A percentile compares a stretch with the other conserved stretches of the same genome.
Conservation (phyloP, 208 protist species). For the Trypanosoma rangeli region DNA sequence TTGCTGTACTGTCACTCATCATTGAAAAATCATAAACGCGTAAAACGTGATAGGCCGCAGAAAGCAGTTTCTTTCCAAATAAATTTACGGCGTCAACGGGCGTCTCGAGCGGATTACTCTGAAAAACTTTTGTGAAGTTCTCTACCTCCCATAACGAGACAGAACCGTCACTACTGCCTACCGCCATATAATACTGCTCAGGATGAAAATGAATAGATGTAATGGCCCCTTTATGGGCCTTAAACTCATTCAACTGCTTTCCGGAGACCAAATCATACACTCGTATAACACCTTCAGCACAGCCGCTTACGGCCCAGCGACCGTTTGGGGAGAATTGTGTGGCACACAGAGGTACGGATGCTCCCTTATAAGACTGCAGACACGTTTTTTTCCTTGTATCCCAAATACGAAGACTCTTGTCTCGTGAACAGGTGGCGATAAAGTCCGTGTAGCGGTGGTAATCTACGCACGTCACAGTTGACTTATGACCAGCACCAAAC, state of each 20-base stretch:
- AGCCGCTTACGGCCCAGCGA: slow-evolving; percentile 68
- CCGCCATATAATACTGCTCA: slow-evolving; percentile 64
- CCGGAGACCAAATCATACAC: slow-evolving; percentile 69
- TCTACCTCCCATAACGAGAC: slow-evolving; percentile 76
- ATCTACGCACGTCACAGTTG: slow-evolving; percentile 65
- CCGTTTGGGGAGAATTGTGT: slow-evolving; percentile 76
- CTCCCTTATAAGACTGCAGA: slow-evolving; percentile 74
- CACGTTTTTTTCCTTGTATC: slow-evolving; percentile 76
- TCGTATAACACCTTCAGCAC: slow-evolving; percentile 65
- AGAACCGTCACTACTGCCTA: slow-evolving; percentile 73
- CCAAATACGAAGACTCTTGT: slow-evolving; percentile 83
- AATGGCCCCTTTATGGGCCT: slow-evolving; percentile 64
- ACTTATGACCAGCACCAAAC: slow-evolving; percentile 66
- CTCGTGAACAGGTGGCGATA: slow-evolving; percentile 67
- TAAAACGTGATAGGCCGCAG: slow-evolving; percentile 51
- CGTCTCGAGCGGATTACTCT: slow-evolving; percentile 42
- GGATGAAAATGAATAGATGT: slow-evolving; percentile 83
- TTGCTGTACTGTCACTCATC: slow-evolving; percentile 40
- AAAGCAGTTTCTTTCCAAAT: slow-evolving; percentile 63
- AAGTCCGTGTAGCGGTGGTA: slow-evolving; percentile 64
- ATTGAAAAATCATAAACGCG: slow-evolving; percentile 52
- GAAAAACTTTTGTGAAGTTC: slow-evolving; percentile 55
- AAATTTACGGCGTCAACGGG: slow-evolving; percentile 68
- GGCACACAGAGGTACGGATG: slow-evolving; percentile 51
- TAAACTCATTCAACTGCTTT: slow-evolving; percentile 45